Evolutionary conservation across 2,329 filamentous ascomycete genomes (phyloP).

Genomic region (Neonectria sp.): DNA sequence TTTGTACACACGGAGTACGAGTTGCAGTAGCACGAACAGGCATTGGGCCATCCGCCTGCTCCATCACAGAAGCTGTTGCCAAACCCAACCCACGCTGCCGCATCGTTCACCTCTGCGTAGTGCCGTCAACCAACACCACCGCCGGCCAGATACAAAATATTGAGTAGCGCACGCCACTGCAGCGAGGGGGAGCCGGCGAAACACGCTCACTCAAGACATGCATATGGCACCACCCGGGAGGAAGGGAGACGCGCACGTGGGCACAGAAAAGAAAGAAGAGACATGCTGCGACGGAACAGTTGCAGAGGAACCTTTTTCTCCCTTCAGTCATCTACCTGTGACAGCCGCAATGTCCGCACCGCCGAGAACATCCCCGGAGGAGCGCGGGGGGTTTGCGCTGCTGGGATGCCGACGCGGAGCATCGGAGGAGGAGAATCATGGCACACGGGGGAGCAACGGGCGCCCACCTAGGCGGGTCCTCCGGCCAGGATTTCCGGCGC

Average conservation of each 20-base stretch:
- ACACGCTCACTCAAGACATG: slow-evolving; percentile 17
- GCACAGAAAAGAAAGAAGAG: neutral
- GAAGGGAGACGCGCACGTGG: slow-evolving; percentile 19
- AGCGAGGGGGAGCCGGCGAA: neutral
- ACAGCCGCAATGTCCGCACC: neutral
- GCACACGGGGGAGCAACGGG: slow-evolving; percentile 1
- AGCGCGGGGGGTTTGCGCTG: neutral
- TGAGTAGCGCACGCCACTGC: slow-evolving; percentile 8
- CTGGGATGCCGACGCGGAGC: neutral
- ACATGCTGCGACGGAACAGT: slow-evolving; percentile 2
- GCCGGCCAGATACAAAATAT: slow-evolving; percentile 6
- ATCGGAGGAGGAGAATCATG: slow-evolving; percentile 1
- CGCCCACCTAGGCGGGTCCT: neutral
- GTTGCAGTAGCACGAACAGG: neutral
- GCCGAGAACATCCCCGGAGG: neutral
- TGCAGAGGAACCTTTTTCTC: slow-evolving; percentile 3
- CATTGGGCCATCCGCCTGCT: neutral
- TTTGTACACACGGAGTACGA: neutral
- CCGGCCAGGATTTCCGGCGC: neutral
- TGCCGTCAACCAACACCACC: slow-evolving; percentile 3
- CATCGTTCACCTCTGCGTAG: neutral
- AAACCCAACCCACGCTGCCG: slow-evolving; percentile 16
- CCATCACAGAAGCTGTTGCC: slow-evolving; percentile 9
- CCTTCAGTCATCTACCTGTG: slow-evolving; percentile 3
- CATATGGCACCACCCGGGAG: slow-evolving; percentile 8